Conservation (phyloP, 441 rosid species). For the Sinapis alba region DNA sequence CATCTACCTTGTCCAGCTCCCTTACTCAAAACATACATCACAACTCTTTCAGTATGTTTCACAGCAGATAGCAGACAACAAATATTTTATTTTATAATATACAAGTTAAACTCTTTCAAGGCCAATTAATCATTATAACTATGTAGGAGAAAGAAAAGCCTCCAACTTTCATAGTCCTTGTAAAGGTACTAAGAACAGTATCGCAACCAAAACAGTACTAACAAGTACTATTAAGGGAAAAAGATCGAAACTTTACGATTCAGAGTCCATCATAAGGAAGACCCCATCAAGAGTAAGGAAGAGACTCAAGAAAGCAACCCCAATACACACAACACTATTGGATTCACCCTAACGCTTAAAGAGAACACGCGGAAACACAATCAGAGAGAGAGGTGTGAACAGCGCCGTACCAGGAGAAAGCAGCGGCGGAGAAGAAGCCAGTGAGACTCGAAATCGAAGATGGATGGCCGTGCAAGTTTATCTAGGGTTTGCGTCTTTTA, state of each 20-base stretch:
- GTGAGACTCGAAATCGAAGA: background rate
- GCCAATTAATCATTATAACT: background rate
- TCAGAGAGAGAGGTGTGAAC: background rate
- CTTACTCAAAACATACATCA: slow-evolving; percentile 21
- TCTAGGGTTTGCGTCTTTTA: slow-evolving; percentile 24
- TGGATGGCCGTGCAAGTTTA: slow-evolving; percentile 16
- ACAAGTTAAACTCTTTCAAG: background rate
- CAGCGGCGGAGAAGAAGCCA: slow-evolving; percentile 14
- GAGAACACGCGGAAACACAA: background rate
- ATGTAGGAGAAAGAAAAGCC: no score
- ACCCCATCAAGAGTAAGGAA: background rate
- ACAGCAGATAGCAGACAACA: background rate
- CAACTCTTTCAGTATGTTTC: background rate
- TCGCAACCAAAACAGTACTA: background rate
- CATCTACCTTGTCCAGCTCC: slow-evolving; percentile 65
- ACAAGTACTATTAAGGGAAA: background rate
- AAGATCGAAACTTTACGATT: background rate
- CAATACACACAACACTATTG: background rate
- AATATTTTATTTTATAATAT: background rate
- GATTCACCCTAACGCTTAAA: background rate
- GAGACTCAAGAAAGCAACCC: no score
- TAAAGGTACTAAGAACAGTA: background rate
- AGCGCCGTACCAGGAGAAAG: slow-evolving; percentile 22
- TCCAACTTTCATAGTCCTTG: background rate
- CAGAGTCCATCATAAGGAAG: background rate